A percentile compares a stretch with the other conserved stretches of the same genome.
These are phyloP conservation scores for Alternaria novae-zelandiae DNA, from an alignment of 2,329 filamentous ascomycete genomes.

Conservation along the genomic window DNA sequence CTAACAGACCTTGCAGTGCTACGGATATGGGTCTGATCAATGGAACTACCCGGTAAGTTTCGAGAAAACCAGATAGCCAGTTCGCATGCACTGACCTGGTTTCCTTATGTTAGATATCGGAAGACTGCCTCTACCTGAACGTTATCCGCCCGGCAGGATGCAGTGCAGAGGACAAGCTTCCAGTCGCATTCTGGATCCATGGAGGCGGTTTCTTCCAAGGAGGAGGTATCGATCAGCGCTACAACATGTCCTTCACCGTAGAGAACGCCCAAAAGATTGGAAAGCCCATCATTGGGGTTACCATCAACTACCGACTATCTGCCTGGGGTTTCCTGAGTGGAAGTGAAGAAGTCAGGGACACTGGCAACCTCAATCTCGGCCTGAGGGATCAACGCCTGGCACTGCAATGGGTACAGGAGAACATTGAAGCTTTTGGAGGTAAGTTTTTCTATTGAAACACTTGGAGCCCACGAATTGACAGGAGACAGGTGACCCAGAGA, in stretches of 20 bases:
- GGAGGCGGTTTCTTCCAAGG: slow-evolving; percentile 60
- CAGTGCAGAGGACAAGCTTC: slow-evolving; percentile 49
- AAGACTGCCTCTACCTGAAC: slow-evolving; percentile 58
- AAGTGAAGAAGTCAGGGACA: slow-evolving; percentile 36
- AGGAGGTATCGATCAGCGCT: slow-evolving; percentile 60
- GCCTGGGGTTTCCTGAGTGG: slow-evolving; percentile 69
- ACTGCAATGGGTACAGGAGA: slow-evolving; percentile 54
- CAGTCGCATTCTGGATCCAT: slow-evolving; percentile 63
- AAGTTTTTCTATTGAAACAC: slow-evolving; percentile 37
- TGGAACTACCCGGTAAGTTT: slow-evolving; percentile 50
- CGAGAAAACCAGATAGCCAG: neutral
- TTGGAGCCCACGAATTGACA: slow-evolving; percentile 32
- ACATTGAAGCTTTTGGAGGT: slow-evolving; percentile 54
- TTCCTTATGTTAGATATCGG: slow-evolving; percentile 52
- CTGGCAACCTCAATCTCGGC: slow-evolving; percentile 57
- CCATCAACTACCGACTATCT: slow-evolving; percentile 60
- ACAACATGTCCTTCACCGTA: slow-evolving; percentile 58
- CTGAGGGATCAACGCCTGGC: slow-evolving; percentile 56
- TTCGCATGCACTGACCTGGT: neutral
- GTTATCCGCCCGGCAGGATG: slow-evolving; percentile 54
- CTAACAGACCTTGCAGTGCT: slow-evolving; percentile 37
- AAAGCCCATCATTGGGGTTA: slow-evolving; percentile 55
- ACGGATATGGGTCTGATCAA: slow-evolving; percentile 45
- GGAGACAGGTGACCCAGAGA: slow-evolving; percentile 44
- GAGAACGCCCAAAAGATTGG: slow-evolving; percentile 54